Evolutionary conservation across 2,329 filamentous ascomycete genomes (phyloP), one percentile per base, ranked within the genome.

Genomic region (Didymella pinodella): DNA sequence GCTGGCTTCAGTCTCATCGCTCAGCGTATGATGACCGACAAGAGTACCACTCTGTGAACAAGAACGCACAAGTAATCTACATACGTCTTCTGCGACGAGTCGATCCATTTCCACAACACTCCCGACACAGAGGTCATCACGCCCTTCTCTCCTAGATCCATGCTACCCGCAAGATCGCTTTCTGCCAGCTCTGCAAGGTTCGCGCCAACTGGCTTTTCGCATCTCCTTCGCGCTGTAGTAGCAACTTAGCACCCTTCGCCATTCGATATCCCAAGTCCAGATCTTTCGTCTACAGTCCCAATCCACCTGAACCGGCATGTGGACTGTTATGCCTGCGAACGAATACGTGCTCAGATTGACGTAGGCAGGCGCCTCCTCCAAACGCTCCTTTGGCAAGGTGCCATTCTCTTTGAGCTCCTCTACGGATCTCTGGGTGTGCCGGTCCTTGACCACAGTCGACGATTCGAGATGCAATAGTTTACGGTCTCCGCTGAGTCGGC

Each of bases 1-100:
- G 93, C 94, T 7, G 88, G 97, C 60, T 97, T 98, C 81, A 96
- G 94, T 75, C 81, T 99, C 60, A 88, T 95, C 61, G 95, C 94
- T 28, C 95, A 99, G 74, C 90, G 90, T 66, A 90, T 97, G 85
- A 84, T 83, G 34, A 61, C 65, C 11, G 57, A 62, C 48, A 74
- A 72, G 45, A 47, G 47, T 11, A 48, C 62, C 29, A 51, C 55
- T 10, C 14, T 29, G 4, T 59, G 40, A 59, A 12, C 25, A 20
- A 36, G 22, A 22, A 18, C 43, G 14, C 8, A 14, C 10, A 28
- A 28, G 22, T 25, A 8, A 28, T 8, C 14, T 16, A 28, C 28
- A 8, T 14, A 25, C 14, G 6, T n/a, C 14, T 2, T 44, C 41
- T 28, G 12, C 41, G 4, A n/a, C 18, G 10, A 44, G 12, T 44